Base-by-base conservation (phyloP, 78 protist species). In the Dictyostelium brefeldianum region DNA sequence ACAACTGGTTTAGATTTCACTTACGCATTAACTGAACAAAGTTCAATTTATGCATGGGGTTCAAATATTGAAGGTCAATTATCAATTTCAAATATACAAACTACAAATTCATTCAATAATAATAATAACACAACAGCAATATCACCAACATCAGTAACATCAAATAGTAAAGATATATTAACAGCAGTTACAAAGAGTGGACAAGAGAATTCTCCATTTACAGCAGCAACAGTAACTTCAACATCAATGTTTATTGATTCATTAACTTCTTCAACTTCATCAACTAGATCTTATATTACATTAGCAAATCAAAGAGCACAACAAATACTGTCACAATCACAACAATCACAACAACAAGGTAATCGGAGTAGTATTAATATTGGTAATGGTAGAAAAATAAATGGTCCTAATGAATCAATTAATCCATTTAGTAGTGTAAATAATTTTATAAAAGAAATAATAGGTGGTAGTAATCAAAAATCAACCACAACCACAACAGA, bases 41-140 rank as follows among this genome's bases (percentile, higher is more conserved):
- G 94, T 41, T 22, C n/a, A n/a, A 51, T 90, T 0, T 90, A 78
- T 67, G 69, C 62, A 15, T 90, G 84, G 70, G 94, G 94, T 4
- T 31, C 80, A 20, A 36, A 57, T 17, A 71, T 51, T 4, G 80
- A 90, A 27, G 94, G 94, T 31, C 89, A 81, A 36, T 73, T 90
- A 25, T 73, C 71, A 27, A 25, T 43, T 17, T 54, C 18, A 17
- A 11, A 17, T 17, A 11, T 17, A 17, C 64, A 43, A 70, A 17
- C 48, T 17, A 11, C 77, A 3, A 70, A 53, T 53, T 53, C 77
- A 15, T 15, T 70, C 3, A 25, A 59, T 25, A 17, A 36, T 8
- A 31, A 29, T 10, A 65, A 65, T 27, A 29, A 29, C 14, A 18
- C 27, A 65, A 12, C 43, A 65, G 10, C 14, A 31, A 31, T 31